phyloP scores from a whole-genome alignment of 805 yeast genomes.

The Saitoella complicata region DNA sequence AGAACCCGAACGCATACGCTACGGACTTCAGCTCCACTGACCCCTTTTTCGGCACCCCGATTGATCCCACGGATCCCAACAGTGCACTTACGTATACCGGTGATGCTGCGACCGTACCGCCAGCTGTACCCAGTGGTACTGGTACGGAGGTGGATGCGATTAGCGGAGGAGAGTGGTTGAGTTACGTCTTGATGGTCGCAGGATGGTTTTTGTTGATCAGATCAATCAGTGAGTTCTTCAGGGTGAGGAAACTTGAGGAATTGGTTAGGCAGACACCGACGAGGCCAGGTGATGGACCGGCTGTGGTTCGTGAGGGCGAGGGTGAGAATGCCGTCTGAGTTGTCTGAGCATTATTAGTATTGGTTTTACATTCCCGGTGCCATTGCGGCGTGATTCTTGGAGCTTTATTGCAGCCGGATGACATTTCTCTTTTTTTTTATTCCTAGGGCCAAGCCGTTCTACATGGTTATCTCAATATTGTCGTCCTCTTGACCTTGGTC shows the following conservation, averaged over 20 bases:
- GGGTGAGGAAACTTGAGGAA: background rate
- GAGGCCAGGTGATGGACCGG: background rate
- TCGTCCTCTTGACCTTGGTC: too few relatives aligned
- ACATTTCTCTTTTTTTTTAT: too few relatives aligned
- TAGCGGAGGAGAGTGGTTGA: background rate
- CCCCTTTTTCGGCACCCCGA: too few relatives aligned
- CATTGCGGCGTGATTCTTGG: too few relatives aligned
- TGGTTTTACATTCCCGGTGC: too few relatives aligned
- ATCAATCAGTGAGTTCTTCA: background rate
- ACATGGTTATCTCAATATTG: too few relatives aligned
- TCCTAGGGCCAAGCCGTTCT: too few relatives aligned
- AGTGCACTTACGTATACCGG: slow-evolving; percentile 11
- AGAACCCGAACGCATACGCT: slow-evolving; percentile 43
- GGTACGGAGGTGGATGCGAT: slow-evolving; percentile 22
- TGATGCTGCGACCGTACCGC: slow-evolving; percentile 5
- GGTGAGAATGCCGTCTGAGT: too few relatives aligned
- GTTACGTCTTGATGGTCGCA: background rate
- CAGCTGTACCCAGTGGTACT: slow-evolving; percentile 27
- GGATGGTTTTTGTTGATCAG: background rate
- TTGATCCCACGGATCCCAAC: slow-evolving; percentile 7
- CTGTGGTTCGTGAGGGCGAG: background rate
- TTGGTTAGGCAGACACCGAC: background rate
- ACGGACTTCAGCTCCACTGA: slow-evolving; percentile 11
- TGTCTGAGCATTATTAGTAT: too few relatives aligned
- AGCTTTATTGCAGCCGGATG: too few relatives aligned